A percentile compares a stretch with the other conserved stretches of the same genome.
Conservation (phyloP, 139 green algal species). For the Diplosphaera chodatii region DNA sequence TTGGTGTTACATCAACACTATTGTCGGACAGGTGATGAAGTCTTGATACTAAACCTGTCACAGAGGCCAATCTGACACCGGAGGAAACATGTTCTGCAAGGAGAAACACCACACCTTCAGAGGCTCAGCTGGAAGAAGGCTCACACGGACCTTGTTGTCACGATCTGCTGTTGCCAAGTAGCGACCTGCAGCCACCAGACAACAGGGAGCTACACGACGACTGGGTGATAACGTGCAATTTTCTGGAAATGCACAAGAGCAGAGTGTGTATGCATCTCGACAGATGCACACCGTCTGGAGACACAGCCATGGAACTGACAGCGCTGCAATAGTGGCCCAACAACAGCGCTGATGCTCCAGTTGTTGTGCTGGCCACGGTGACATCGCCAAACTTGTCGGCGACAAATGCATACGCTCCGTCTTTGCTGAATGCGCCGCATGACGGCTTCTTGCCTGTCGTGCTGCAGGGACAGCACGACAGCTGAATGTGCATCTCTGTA, state of each 20-base stretch:
- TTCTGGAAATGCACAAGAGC: too few relatives aligned
- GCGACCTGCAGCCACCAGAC: neutral
- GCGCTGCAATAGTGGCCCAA: constrained; percentile 80
- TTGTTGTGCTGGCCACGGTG: constrained; percentile 22
- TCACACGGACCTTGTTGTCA: constrained; percentile 68
- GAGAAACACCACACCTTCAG: constrained; percentile 19
- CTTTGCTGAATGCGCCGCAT: constrained; percentile 46
- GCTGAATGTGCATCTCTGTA: too few relatives aligned
- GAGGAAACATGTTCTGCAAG: too few relatives aligned
- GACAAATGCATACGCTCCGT: constrained; percentile 43
- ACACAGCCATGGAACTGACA: constrained; percentile 55
- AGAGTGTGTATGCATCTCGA: too few relatives aligned
- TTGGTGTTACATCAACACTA: too few relatives aligned
- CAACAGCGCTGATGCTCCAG: constrained; percentile 29
- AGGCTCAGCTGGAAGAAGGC: constrained; percentile 29
- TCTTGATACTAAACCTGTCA: too few relatives aligned
- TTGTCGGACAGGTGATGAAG: too few relatives aligned
- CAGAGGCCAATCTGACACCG: too few relatives aligned
- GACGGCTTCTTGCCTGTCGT: constrained; percentile 63
- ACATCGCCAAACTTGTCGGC: constrained; percentile 87
- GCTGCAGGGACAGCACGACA: constrained; percentile 20
- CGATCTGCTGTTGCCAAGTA: constrained; percentile 67
- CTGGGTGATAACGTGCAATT: too few relatives aligned
- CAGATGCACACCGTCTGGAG: constrained; percentile 26
- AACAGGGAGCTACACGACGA: too few relatives aligned